Percentiles rank a stretch among this genome's conserved stretches.
Conservation (phyloP, 345 rosid genomes). For the Gossypium turneri region DNA sequence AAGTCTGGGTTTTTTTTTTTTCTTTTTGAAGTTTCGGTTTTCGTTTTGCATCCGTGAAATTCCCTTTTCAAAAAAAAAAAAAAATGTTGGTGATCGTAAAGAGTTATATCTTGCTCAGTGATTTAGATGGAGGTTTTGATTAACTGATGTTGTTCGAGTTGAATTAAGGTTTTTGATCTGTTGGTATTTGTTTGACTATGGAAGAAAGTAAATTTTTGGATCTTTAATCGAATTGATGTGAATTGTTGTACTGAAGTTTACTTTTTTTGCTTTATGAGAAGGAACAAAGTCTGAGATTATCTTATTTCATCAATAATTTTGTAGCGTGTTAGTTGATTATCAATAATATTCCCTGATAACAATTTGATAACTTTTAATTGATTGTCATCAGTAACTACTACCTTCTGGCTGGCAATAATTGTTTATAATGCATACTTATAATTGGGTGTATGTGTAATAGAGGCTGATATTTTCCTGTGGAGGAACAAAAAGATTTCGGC, state of each 20-base stretch:
- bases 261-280: background rate
- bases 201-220: background rate
- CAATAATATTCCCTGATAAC: background rate
- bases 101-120: constrained; percentile 26
- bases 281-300: background rate
- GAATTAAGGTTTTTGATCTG: background rate
- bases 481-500: constrained; percentile 93
- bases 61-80: background rate
- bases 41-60: background rate
- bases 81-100: background rate
- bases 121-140: constrained; percentile 16
- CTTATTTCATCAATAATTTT: background rate
- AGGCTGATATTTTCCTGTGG: constrained; percentile 90
- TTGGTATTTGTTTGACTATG: background rate
- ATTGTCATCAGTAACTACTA: background rate
- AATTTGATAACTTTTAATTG: background rate
- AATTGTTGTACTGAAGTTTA: constrained; percentile 9
- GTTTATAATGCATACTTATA: constrained; percentile 2
- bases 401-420: background rate
- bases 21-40: background rate
- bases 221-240: constrained; percentile 7
- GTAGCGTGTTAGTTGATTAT: background rate
- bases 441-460: constrained; percentile 27
- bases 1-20: too few species aligned
- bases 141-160: background rate